Base-by-base conservation (phyloP, 352 stramenopile genomes). In the Vaucheria bursata region DNA sequence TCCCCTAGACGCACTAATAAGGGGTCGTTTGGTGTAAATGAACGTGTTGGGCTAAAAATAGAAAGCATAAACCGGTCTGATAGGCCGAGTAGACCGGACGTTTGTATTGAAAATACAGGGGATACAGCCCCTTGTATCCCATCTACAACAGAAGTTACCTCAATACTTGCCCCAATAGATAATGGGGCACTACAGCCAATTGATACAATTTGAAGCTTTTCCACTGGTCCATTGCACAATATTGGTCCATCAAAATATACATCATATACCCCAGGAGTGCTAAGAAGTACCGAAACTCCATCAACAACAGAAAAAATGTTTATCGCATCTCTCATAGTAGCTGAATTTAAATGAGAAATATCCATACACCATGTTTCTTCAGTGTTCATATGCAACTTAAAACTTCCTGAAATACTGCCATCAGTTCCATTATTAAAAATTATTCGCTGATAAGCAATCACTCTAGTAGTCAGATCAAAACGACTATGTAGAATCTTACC, bases 271-370 rank as follows among this genome's bases (percentile, higher is more conserved):
- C 7, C 69, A 71, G 45, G 35, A 50, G 80, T 78, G 12, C 4
- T 38, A 29, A 34, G n/a, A 0, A 86, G 79, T 4, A 97, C 92
- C 34, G 38, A 39, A 3, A 97, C 91, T 66, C 91, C 85, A 1
- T 93, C 90, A 0, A 97, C 82, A 71, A 92, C 95, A 0, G 89
- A 89, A 37, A 97, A 74, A 52, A 92, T 92, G 45, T 92, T 87
- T 38, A 97, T 74, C 29, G 92, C 86, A 6, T 81, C 85, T 37
- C 89, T 89, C 52, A 97, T 81, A 1, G 88, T 85, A 7, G 78
- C 68, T 5, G 86, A 83, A 0, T 87, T 72, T 7, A 7, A 87
- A 18, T 88, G 84, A 73, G 88, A 84, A 77, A 85, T 77, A 35
- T 82, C 69, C 73, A 89, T 78, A 52, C 86, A 89, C 73, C 38